Conservation (phyloP, 305 asterid species). For the Fraxinus velutina region DNA sequence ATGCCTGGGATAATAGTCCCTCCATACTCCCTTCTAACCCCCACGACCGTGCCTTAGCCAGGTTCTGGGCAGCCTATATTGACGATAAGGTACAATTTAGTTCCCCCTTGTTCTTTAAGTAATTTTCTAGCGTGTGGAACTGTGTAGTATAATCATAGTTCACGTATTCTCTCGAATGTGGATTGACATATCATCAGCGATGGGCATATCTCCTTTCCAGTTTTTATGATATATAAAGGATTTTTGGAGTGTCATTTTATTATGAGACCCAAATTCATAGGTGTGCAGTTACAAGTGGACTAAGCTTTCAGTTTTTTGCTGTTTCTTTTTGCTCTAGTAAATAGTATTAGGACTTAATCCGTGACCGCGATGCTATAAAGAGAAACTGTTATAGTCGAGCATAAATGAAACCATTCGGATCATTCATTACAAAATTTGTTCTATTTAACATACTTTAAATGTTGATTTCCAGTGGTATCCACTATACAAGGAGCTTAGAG, state of each 20-base stretch:
- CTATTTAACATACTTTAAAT: neutral
- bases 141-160: neutral
- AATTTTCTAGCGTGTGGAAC: neutral
- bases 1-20: slow-evolving; percentile 31
- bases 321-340: neutral
- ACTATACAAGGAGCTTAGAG: neutral
- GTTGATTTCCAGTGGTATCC: slow-evolving; percentile 31
- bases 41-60: slow-evolving; percentile 40
- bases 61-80: slow-evolving; percentile 49
- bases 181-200: neutral
- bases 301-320: neutral
- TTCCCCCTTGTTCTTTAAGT: neutral
- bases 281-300: neutral
- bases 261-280: neutral
- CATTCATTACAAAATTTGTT: neutral
- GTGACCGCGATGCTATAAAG: neutral
- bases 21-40: slow-evolving; percentile 46
- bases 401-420: neutral
- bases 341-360: neutral
- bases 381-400: neutral
- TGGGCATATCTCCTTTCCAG: no score
- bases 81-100: slow-evolving; percentile 36
- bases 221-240: no score
- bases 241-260: neutral
- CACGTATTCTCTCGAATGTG: neutral